Conservation (phyloP, 164 flowering plant genomes). For the Aristolochia fimbriata region DNA sequence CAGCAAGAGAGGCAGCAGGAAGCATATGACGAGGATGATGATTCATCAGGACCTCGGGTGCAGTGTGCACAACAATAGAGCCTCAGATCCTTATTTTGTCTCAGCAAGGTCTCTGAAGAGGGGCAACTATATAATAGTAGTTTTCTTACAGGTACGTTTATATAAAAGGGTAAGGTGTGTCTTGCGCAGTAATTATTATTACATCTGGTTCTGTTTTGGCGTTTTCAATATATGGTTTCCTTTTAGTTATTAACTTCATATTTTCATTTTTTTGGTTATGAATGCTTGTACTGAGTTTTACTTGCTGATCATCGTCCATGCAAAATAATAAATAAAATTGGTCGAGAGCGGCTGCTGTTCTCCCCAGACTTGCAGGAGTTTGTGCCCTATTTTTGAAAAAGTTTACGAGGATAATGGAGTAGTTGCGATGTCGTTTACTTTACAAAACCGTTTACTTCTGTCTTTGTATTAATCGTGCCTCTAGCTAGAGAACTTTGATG, state of each 20-base stretch:
- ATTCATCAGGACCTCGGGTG: constrained; percentile 29
- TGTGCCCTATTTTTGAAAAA: no score
- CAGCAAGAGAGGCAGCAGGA: constrained; percentile 36
- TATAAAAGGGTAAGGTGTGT: not conserved
- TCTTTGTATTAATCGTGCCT: no score
- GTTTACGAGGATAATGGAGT: no score
- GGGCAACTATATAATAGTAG: not conserved
- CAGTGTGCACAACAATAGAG: constrained; percentile 64
- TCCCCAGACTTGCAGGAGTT: no score
- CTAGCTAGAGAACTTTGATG: no score
- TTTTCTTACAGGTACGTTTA: not conserved
- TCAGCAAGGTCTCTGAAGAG: not conserved
- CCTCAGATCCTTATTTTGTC: not conserved
- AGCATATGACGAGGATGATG: constrained; percentile 49
- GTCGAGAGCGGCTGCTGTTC: no score
- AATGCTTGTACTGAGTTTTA: no score
- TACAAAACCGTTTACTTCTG: no score
- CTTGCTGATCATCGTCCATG: no score
- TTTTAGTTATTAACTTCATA: not conserved
- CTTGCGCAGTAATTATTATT: not conserved
- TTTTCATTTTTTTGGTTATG: not conserved
- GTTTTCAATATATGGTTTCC: not conserved
- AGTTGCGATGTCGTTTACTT: no score
- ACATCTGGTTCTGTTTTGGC: not conserved
- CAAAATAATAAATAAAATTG: no score